Base-by-base conservation (phyloP, 768 basidiomycete species). In the Leccinum aurantiacum region DNA sequence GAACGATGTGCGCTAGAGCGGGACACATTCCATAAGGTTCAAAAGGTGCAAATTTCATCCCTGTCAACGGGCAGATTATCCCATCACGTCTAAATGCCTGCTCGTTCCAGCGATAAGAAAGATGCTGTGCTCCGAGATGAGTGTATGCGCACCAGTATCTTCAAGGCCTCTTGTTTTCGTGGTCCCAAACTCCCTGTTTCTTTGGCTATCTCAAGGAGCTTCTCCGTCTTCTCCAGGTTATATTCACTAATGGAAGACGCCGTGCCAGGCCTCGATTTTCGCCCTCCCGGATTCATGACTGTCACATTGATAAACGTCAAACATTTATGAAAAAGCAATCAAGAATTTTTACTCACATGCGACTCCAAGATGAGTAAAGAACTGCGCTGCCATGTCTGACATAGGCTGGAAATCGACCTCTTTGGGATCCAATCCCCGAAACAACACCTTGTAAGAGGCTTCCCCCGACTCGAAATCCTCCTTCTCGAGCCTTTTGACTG, bases 311-410 rank as follows among this genome's bases (percentile, higher is more conserved):
- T 31, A 31, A 31, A 31, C 1, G 31, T 31, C 31, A 31, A 31
- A 31, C 41, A 33, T 6, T 27, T 10, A 27, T 27, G 27, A 8
- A 24, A 24, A 49, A 6, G 3, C 22, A 13, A 24, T 31, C 10
- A 6, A 22, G 24, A 15, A 31, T 47, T 10, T 10, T 47, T 47
- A 47, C 60, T 53, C 9, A 48, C 58, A 53, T 24, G 44, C 51
- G 15, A 60, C 25, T 38, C 60, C 41, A 31, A 60, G 57, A 38
- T 53, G 44, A n/a, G 33, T 53, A 24, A 60, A 59, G 15, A 47
- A 53, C 14, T 48, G 38, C 0, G 15, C 41, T 29, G 57, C 41
- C 56, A 60, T 53, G 54, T 55, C 14, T 15, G 11, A 8, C 46
- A 47, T 10, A 22, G 19, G n/a, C 7, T 19, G 7, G 22, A 48